These are phyloP conservation scores for Kurtzmaniella quercitrusa DNA, from an alignment of 1,139 yeast genomes.

Conservation along the genomic window DNA sequence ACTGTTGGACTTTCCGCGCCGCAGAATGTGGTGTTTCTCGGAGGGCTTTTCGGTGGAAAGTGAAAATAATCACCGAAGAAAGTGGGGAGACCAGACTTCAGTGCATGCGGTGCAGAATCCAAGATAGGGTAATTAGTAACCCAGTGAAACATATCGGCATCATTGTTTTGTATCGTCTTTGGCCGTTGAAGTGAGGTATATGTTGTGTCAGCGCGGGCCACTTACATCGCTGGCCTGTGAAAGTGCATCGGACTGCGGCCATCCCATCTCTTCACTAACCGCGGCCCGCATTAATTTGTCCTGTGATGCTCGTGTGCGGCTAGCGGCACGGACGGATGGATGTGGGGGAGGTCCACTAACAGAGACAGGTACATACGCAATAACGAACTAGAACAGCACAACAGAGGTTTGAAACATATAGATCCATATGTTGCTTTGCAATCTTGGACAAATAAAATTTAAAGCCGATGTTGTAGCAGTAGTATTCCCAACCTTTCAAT, in stretches of 20 bases:
- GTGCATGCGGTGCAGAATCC: too few species aligned
- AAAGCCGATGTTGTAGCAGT: too few species aligned
- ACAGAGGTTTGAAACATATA: too few species aligned
- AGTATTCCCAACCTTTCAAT: too few species aligned
- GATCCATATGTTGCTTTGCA: too few species aligned
- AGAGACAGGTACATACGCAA: neutral
- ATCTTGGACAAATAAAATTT: too few species aligned
- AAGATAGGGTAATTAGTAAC: too few species aligned
- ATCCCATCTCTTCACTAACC: neutral
- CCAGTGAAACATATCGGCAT: too few species aligned
- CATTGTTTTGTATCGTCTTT: too few species aligned
- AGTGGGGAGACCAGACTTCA: neutral
- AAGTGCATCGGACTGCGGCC: neutral
- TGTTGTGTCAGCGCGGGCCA: too few species aligned
- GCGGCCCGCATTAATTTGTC: neutral
- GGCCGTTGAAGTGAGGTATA: too few species aligned
- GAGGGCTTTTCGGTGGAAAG: neutral
- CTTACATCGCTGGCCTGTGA: neutral
- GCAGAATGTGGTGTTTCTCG: neutral
- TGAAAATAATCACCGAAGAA: neutral
- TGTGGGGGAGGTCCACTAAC: neutral
- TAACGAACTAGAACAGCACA: too few species aligned
- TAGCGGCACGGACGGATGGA: neutral
- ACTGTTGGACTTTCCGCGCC: neutral
- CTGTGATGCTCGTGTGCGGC: constrained; percentile 1